Evolutionary conservation across 192 early-diverging fungal species (phyloP), one percentile per base, ranked within the genome.

Genomic region (Pilobolus umbonatus): DNA sequence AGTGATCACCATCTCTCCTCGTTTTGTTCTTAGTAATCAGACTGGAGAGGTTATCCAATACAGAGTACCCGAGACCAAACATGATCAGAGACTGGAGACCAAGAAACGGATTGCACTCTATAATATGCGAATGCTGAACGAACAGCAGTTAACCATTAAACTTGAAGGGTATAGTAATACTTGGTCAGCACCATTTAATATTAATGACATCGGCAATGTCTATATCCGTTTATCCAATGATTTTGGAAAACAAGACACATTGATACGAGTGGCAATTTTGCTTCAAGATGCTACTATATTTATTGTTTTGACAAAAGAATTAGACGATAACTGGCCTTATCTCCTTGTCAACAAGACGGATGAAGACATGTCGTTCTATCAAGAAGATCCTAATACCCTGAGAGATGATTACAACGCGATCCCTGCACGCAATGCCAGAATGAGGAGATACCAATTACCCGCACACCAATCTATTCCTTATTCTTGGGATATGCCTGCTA

Each of bases 201-300:
- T 98, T 47, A 84, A 90, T 53, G 88, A 95, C 35, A 77, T 99
- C 24, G 96, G 95, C 17, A 80, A 83, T 21, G 75, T 89, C 10
- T 89, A 85, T 62, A 74, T 98, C n/a, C 90, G 89, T 9, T 56
- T 96, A 22, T 72, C 84, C 10, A 75, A 80, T 29, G 83, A 75
- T 35, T 81, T 85, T 39, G 60, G 69, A 17, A 72, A 72, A 3
- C 36, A 60, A 19, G 73, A 80, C 35, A 83, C 86, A 46, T 72
- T 99, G 22, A 76, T 98, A 17, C 80, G 88, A n/a, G 79, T 87
- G 9, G 86, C 93, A 36, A 80, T 90, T 36, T 63, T 89, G n/a
- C 57, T 99, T 52, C 85, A 98, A 47, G 88, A 88, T 45, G 94
- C 96, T 1, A 95, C 92, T 2, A 68, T 99, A 22, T 96, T 96